Evolutionary conservation across 352 stramenopile genomes (phyloP).

Genomic region (Globisporangium cederbergense): DNA sequence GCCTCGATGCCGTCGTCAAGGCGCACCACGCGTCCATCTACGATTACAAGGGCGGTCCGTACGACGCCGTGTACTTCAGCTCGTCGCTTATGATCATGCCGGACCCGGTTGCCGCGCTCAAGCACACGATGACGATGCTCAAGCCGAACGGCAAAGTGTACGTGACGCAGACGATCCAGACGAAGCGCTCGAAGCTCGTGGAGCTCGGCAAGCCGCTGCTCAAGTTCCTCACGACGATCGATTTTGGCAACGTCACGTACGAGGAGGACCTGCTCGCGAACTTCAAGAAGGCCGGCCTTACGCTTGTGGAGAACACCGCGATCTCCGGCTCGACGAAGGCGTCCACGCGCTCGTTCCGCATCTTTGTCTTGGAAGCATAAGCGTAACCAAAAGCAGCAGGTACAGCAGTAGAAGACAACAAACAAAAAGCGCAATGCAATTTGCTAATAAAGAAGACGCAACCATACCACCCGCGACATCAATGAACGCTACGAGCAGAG

Average conservation of each 20-base stretch:
- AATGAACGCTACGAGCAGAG: not conserved
- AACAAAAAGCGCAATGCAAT: not conserved
- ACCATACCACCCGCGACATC: not conserved
- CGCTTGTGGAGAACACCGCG: constrained; percentile 45
- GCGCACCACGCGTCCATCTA: constrained; percentile 83
- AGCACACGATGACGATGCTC: constrained; percentile 60
- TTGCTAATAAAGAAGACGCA: constrained; percentile 1
- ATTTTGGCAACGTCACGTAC: constrained; percentile 90
- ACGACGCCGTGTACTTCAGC: constrained; percentile 91
- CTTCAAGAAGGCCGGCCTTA: constrained; percentile 64
- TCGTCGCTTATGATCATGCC: constrained; percentile 92
- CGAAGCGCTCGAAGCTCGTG: constrained; percentile 51
- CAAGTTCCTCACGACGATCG: constrained; percentile 92
- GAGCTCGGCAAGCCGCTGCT: constrained; percentile 86
- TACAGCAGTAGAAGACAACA: not conserved
- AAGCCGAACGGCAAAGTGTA: constrained; percentile 56
- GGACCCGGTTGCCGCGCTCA: constrained; percentile 78
- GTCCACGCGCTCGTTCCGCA: constrained; percentile 62
- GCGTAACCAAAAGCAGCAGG: constrained; percentile 16
- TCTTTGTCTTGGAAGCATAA: constrained; percentile 56
- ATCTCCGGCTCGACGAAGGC: constrained; percentile 56
- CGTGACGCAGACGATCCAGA: constrained; percentile 92
- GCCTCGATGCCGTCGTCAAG: constrained; percentile 43
- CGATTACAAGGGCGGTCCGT: constrained; percentile 60
- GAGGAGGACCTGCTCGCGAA: constrained; percentile 66